phyloP scores from a whole-genome alignment of 2,329 filamentous ascomycete species.

The Fusarium sp. region DNA sequence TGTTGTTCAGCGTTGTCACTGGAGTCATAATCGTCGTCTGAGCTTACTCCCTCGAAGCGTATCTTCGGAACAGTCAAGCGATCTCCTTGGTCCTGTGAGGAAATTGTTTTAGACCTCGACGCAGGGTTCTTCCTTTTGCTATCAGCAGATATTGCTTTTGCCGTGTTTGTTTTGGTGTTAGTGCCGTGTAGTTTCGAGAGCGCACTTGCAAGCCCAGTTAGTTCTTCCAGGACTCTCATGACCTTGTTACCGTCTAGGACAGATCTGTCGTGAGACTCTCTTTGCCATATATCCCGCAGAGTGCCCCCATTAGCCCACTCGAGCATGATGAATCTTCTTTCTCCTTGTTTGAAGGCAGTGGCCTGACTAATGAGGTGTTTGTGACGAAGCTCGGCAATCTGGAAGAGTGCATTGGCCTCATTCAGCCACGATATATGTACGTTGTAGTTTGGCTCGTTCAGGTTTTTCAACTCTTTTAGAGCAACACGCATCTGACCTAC shows the following conservation, averaged over 20 bases:
- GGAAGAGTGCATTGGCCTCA: constrained; percentile 9
- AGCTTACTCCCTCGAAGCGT: neutral
- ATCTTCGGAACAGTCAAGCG: neutral
- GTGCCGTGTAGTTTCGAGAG: constrained; percentile 14
- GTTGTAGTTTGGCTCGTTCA: neutral
- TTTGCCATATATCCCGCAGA: constrained; percentile 23
- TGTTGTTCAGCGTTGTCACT: neutral
- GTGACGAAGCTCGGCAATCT: constrained; percentile 6
- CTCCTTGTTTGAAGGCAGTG: constrained; percentile 2
- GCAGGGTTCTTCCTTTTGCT: neutral
- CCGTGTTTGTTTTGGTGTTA: neutral
- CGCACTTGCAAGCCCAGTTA: constrained; percentile 14
- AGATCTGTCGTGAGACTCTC: neutral
- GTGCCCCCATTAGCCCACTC: constrained; percentile 29
- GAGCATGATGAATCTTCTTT: constrained; percentile 16
- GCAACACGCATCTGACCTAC: neutral
- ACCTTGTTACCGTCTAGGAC: neutral
- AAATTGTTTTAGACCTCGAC: neutral
- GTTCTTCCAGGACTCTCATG: constrained; percentile 11
- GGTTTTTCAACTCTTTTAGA: constrained; percentile 16
- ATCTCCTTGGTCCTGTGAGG: neutral
- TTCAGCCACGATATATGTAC: neutral
- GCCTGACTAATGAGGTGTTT: constrained; percentile 17
- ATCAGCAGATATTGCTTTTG: neutral
- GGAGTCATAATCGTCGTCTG: neutral